Conservation (phyloP, 2,329 filamentous ascomycete genomes). For the Cladosporium phlei region DNA sequence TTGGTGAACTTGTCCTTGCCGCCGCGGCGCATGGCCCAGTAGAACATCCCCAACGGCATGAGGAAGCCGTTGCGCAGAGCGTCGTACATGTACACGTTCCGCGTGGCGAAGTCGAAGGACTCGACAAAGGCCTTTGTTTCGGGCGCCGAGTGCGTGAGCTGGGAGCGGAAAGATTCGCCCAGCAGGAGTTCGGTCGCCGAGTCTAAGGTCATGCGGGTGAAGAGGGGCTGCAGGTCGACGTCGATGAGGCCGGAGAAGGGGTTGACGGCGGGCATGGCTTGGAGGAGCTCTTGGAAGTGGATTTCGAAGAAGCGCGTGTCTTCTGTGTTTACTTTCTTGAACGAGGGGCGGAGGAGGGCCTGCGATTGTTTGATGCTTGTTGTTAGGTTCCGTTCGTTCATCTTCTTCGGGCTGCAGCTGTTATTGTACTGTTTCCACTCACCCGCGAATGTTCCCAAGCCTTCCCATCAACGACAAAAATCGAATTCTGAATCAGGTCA, state of each 20-base stretch:
- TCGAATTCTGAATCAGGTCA: slow-evolving; percentile 30
- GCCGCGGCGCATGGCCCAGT: too few species aligned
- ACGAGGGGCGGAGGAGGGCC: too few species aligned
- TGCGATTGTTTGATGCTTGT: too few species aligned
- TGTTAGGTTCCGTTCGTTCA: too few species aligned
- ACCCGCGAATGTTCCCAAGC: slow-evolving; percentile 72
- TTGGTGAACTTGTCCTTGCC: slow-evolving; percentile 36
- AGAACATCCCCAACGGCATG: too few species aligned
- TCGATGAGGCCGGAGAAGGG: too few species aligned
- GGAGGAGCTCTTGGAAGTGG: too few species aligned
- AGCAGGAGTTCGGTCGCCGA: slow-evolving; percentile 82
- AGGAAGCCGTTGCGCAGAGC: slow-evolving; percentile 35
- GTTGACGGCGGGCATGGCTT: slow-evolving; percentile 78
- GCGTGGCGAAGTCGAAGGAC: slow-evolving; percentile 42
- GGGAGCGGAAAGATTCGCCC: slow-evolving; percentile 53
- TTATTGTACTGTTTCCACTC: too few species aligned
- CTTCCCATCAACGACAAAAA: slow-evolving; percentile 69
- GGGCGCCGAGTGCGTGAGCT: slow-evolving; percentile 21
- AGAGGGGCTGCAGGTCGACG: slow-evolving; percentile 70
- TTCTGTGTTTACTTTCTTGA: too few species aligned
- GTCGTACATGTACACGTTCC: slow-evolving; percentile 33
- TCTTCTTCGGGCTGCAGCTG: too few species aligned
- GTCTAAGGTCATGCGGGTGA: slow-evolving; percentile 80
- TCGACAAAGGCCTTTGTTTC: slow-evolving; percentile 34
- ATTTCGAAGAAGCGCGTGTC: too few species aligned